Evolutionary conservation across 2,329 filamentous ascomycete species (phyloP), one percentile per base, ranked within the genome.

Genomic region (Ophiostoma piceae): DNA sequence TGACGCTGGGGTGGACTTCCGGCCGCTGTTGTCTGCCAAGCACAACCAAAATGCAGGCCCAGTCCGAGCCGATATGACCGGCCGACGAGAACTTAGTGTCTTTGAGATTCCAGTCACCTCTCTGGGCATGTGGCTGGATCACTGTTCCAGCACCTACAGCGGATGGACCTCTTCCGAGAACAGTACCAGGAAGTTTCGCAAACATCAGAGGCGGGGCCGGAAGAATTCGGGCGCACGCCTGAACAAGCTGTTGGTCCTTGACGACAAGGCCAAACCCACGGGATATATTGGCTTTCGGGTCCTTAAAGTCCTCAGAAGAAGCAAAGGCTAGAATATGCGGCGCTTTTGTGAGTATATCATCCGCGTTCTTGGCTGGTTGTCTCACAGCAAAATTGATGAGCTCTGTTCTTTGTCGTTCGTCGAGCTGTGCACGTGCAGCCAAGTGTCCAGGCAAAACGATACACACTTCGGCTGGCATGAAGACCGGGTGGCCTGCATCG

Each of bases 331-430:
- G 11, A 88, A 84, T 78, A 3, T 74, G 71, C n/a, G 82, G 75
- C 0, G 86, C 87, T 8, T 82, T 79, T 0, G 75, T 79, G 5
- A 82, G 19, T 9, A 90, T 90, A 0, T 83, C 85, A 6, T 77
- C 74, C 0, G 84, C 86, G 75, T 90, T 90, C 14, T 81, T 77
- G 2, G 77, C 79, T 0, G 88, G 88, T 2, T 74, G 77, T 16
- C 85, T 81, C 22, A 87, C 86, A 5, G 88, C 87, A 74, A 89
- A 88, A 0, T 74, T 76, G 57, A 90, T 84, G 87, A 91, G 89
- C 1, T 80, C 73, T 1, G 79, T 76, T 0, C 87, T 88, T 74
- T 90, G 87, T 0, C 77, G 74, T 0, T 82, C 78, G 22, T 77
- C 79, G 5, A 91, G 80, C 71, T 84, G 51, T 26, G 51, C 51